phyloP scores from a whole-genome alignment of 371 early-diverging fungal species.

The Mucor velutinosus region DNA sequence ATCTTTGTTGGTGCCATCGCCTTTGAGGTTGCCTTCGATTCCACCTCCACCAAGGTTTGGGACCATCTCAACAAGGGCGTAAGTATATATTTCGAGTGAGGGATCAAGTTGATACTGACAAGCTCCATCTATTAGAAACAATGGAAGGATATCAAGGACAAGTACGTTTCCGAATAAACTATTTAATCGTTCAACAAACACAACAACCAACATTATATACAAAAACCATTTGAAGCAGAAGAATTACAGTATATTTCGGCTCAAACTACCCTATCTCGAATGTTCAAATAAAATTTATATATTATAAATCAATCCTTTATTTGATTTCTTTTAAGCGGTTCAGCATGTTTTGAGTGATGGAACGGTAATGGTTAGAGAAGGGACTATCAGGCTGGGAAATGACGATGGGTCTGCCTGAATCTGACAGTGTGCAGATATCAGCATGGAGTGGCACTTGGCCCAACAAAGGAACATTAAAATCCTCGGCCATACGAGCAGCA shows the following conservation, averaged over 20 bases:
- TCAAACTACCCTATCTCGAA: background rate
- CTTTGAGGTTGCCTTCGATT: constrained; percentile 79
- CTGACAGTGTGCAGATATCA: constrained; percentile 72
- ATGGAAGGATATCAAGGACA: constrained; percentile 78
- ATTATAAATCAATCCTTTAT: background rate
- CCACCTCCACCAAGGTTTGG: constrained; percentile 69
- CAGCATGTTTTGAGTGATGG: constrained; percentile 63
- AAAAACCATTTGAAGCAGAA: background rate
- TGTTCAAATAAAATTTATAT: background rate
- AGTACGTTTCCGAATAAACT: constrained; percentile 38
- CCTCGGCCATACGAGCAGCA: constrained; percentile 61
- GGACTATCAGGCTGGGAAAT: constrained; percentile 67
- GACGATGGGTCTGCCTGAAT: constrained; percentile 80
- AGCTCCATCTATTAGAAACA: constrained; percentile 45
- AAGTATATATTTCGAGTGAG: constrained; percentile 35
- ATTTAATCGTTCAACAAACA: background rate
- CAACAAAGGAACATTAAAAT: constrained; percentile 65
- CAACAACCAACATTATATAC: constrained; percentile 1
- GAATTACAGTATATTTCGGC: background rate
- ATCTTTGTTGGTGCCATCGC: constrained; percentile 81
- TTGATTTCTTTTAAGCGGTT: constrained; percentile 22
- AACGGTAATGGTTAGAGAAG: constrained; percentile 62
- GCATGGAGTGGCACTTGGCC: constrained; percentile 83
- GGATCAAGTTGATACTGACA: background rate
- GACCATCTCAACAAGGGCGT: constrained; percentile 85